These are phyloP conservation scores for Geranium rotundifolium DNA, from an alignment of 345 rosid species.

Conservation along the genomic window DNA sequence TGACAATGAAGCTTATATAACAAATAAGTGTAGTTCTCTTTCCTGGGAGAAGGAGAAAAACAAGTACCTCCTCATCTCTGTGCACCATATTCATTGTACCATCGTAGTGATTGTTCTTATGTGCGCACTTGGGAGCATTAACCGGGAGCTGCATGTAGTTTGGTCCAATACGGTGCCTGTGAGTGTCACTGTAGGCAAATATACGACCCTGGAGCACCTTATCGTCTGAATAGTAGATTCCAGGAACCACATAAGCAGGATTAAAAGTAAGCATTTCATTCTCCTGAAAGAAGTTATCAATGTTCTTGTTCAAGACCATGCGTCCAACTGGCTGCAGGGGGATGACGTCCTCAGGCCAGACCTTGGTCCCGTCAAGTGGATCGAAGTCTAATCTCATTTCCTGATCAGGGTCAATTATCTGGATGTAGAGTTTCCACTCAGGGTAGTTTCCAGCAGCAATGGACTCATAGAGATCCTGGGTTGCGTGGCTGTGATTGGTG, in stretches of 20 bases:
- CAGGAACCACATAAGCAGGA: conserved; percentile 82
- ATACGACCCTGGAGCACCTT: conserved; percentile 72
- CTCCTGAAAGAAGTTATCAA: conserved; percentile 87
- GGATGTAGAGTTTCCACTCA: conserved; percentile 78
- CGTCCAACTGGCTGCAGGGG: conserved; percentile 97
- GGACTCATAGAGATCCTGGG: conserved; percentile 72
- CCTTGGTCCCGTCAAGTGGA: conserved; percentile 88
- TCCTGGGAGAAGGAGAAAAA: background rate
- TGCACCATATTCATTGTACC: conserved; percentile 95
- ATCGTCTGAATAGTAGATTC: conserved; percentile 71
- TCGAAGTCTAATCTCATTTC: conserved; percentile 80
- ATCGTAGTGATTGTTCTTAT: conserved; percentile 85
- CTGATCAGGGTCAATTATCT: conserved; percentile 69
- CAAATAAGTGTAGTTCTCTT: background rate
- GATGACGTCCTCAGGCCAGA: conserved; percentile 91
- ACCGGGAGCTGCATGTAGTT: conserved; percentile 85
- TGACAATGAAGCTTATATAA: background rate
- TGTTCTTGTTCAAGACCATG: conserved; percentile 87
- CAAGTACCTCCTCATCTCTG: conserved; percentile 79
- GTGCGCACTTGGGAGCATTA: conserved; percentile 86
- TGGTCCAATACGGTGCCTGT: conserved; percentile 97
- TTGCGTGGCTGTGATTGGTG: conserved; percentile 11
- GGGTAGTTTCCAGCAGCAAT: conserved; percentile 86
- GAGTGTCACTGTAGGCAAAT: conserved; percentile 81
- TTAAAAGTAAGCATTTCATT: conserved; percentile 85